Evolutionary conservation across 495 filamentous ascomycete genomes (phyloP).

Genomic region (Sphaerosporella brunnea): DNA sequence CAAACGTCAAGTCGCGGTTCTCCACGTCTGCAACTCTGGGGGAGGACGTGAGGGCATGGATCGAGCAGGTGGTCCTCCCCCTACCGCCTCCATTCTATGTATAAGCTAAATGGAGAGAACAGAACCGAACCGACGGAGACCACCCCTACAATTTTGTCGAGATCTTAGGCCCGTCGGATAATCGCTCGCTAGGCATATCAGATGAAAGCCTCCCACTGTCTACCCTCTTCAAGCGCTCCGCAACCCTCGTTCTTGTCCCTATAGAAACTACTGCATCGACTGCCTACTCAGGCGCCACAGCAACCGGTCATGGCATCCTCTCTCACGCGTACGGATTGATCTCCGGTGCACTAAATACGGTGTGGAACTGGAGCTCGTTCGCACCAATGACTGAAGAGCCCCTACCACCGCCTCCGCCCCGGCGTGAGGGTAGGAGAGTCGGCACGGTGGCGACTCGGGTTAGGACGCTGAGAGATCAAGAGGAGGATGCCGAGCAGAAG

Average conservation of each 20-base stretch:
- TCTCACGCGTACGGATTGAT: slow-evolving; percentile 31
- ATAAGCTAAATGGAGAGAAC: no score
- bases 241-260: slow-evolving; percentile 68
- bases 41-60: slow-evolving; percentile 54
- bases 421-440: neutral
- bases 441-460: slow-evolving; percentile 27
- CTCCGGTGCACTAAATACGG: slow-evolving; percentile 32
- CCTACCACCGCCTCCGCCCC: slow-evolving; percentile 7
- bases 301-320: slow-evolving; percentile 24
- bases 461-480: slow-evolving; percentile 41
- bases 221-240: slow-evolving; percentile 35
- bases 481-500: slow-evolving; percentile 29
- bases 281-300: slow-evolving; percentile 34
- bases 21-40: slow-evolving; percentile 43
- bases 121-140: slow-evolving; percentile 17
- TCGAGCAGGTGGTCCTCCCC: slow-evolving; percentile 24
- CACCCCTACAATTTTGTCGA: slow-evolving; percentile 69
- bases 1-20: slow-evolving; percentile 56
- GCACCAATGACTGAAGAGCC: slow-evolving; percentile 8
- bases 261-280: slow-evolving; percentile 39
- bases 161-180: slow-evolving; percentile 61
- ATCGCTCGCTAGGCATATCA: slow-evolving; percentile 46
- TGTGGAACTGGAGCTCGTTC: slow-evolving; percentile 31
- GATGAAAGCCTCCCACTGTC: slow-evolving; percentile 62
- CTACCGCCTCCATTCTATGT: no score